Evolutionary conservation across 2,329 filamentous ascomycete genomes (phyloP).

Genomic region (Aspergillus texensis): DNA sequence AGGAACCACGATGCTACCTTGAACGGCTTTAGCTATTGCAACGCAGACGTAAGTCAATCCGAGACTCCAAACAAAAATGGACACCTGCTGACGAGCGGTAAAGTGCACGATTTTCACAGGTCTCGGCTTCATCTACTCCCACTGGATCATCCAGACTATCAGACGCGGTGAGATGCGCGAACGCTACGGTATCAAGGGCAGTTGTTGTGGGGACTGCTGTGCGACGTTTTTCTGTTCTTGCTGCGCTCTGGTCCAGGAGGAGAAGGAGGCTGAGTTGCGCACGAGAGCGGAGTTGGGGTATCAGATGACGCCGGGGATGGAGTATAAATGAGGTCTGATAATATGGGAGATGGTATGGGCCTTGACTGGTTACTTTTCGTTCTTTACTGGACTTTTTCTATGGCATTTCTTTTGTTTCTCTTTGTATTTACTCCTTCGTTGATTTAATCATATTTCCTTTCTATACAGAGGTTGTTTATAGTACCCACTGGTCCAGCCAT

Average conservation of each 20-base stretch:
- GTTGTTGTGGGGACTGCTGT: conserved; percentile 24
- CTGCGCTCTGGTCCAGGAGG: conserved; percentile 25
- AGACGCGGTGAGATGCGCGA: conserved; percentile 20
- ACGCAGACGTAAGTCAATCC: conserved; percentile 8
- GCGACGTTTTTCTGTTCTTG: conserved; percentile 20
- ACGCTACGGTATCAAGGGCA: conserved; percentile 18
- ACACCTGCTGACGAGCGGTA: not conserved
- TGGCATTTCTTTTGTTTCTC: not conserved
- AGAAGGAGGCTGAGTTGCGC: conserved; percentile 24
- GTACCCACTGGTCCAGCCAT: not conserved
- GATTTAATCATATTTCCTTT: not conserved
- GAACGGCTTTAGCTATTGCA: conserved; percentile 12
- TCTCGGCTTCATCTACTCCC: conserved; percentile 14
- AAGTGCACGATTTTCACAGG: conserved; percentile 20
- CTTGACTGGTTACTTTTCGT: not conserved
- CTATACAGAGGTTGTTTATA: not conserved
- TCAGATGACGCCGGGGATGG: not conserved
- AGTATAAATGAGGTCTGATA: not conserved
- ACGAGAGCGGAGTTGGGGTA: conserved; percentile 16
- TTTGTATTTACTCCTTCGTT: not conserved
- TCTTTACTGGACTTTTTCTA: not conserved
- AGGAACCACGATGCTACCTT: conserved; percentile 14
- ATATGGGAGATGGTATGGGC: not conserved
- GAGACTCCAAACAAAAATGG: not conserved
- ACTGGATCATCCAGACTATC: conserved; percentile 25